Evolutionary conservation across 1,139 yeast genomes (phyloP), one percentile per base, ranked within the genome.

Genomic region (Casaregolazyma lundiana): DNA sequence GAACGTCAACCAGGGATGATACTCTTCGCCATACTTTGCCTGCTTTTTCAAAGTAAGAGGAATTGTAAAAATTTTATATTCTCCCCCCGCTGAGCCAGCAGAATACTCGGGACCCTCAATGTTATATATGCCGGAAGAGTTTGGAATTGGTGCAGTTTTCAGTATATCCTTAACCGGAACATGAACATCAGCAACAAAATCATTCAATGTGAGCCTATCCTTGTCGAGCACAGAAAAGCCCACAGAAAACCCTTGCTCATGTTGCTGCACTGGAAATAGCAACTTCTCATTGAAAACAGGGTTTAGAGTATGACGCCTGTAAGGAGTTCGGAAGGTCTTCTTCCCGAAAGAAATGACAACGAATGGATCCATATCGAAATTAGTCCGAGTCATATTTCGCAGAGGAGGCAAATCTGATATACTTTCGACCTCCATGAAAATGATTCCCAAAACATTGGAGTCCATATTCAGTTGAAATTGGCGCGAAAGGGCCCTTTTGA

Each of bases 361-460:
- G 67, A 90, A 92, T 0, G 98, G 97, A 60, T 92, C 98, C 95
- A 92, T 87, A 63, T 89, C 96, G 59, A 84, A 92, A 0, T 92
- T 82, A 17, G 89, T 78, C 17, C 90, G 72, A 1, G 83, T 68
- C 50, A 68, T 55, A 40, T 67, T 64, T 13, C 63, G 53, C 42
- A 59, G 50, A 4, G 51, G 77, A 2, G 70, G 71, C 29, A 67
- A 53, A 47, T 64, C 89, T 1, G 77, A 70, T 19, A 90, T 88
- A 1, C 84, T 77, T 2, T 80, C 76, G 19, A 90, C 78, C 54
- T 90, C 95, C 43, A 90, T 62, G 57, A 84, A 86, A 6, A 84
- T 67, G 9, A 90, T 85, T 1, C 97, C 97, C 19, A 71, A 64
- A 1, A 81, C 79, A 20, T 72, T 69, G 16, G 79, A 62, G 47